Percentiles rank a stretch among this genome's conserved stretches.
phyloP scores from a whole-genome alignment of 768 basidiomycete species.

The Strobilomyces echinocephalus region DNA sequence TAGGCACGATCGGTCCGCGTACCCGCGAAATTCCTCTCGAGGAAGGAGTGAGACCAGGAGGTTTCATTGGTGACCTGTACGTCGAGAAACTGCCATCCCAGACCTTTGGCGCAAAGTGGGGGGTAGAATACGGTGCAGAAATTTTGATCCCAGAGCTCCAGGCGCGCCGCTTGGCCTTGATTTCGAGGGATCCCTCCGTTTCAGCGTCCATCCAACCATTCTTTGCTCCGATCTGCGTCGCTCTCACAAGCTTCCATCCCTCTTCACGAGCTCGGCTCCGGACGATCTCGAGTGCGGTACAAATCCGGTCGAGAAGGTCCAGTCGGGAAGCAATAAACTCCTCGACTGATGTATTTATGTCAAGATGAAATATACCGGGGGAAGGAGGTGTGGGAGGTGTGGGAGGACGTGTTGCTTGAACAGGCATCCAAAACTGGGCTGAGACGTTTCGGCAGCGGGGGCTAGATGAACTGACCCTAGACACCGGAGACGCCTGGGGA shows the following conservation, averaged over 20 bases:
- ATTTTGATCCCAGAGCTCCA: constrained; percentile 56
- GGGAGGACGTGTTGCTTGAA: neutral
- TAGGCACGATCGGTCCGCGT: constrained; percentile 25
- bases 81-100: constrained; percentile 16
- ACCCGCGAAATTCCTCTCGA: neutral
- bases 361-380: neutral
- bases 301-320: constrained; percentile 34
- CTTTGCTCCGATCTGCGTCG: constrained; percentile 17
- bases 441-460: constrained; percentile 24
- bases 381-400: constrained; percentile 5
- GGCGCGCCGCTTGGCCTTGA: constrained; percentile 57
- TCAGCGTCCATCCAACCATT: constrained; percentile 27
- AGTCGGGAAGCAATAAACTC: constrained; percentile 17
- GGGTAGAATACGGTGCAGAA: constrained; percentile 23
- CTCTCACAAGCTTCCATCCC: constrained; percentile 37
- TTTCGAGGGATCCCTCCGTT: constrained; percentile 42
- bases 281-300: constrained; percentile 38
- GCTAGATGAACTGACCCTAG: constrained; percentile 22
- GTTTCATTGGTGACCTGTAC: constrained; percentile 1
- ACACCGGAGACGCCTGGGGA: constrained; percentile 10
- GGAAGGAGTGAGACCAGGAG: constrained; percentile 20
- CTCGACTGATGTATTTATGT: constrained; percentile 1
- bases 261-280: constrained; percentile 39
- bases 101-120: constrained; percentile 2
- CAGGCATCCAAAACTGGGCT: neutral